These are phyloP conservation scores for Thielaviopsis populi DNA, from an alignment of 2,329 filamentous ascomycete species.

Conservation along the genomic window DNA sequence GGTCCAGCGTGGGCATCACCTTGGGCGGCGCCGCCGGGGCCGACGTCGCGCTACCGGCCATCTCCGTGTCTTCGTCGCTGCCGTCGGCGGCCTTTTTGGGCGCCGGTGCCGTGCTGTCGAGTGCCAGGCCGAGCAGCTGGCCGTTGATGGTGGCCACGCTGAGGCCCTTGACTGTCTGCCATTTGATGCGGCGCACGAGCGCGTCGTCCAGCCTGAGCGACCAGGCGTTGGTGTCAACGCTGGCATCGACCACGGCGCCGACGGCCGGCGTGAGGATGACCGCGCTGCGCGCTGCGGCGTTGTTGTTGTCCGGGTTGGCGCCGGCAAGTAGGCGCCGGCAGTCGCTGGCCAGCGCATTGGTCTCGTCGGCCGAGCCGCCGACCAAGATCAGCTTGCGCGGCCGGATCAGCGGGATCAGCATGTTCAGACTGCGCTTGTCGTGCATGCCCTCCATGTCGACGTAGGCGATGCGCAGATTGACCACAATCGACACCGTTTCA, in stretches of 20 bases:
- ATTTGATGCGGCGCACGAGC: constrained; percentile 74
- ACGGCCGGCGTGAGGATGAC: constrained; percentile 70
- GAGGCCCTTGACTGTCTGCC: constrained; percentile 84
- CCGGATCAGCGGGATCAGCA: constrained; percentile 85
- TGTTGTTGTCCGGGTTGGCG: constrained; percentile 28
- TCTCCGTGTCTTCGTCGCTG: constrained; percentile 16
- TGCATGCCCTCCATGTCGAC: constrained; percentile 88
- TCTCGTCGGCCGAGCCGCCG: constrained; percentile 66
- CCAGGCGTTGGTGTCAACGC: constrained; percentile 96
- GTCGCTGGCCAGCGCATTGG: constrained; percentile 59
- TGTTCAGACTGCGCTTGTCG: constrained; percentile 83
- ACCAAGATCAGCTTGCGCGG: constrained; percentile 92
- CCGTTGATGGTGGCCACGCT: constrained; percentile 90
- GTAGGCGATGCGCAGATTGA: constrained; percentile 66
- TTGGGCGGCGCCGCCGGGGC: constrained; percentile 20
- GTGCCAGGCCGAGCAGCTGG: constrained; percentile 32
- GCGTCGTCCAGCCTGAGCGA: constrained; percentile 75
- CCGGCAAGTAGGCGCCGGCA: constrained; percentile 52
- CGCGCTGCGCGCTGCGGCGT: constrained; percentile 27
- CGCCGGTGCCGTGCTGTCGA: constrained; percentile 20
- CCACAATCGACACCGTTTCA: constrained; percentile 44
- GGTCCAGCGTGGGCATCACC: constrained; percentile 36
- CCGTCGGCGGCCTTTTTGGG: constrained; percentile 16
- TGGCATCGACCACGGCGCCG: constrained; percentile 68
- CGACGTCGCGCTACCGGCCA: constrained; percentile 13